These are phyloP conservation scores for Aspergillus puulaauensis DNA, from an alignment of 2,329 filamentous ascomycete species.

Conservation along the genomic window DNA sequence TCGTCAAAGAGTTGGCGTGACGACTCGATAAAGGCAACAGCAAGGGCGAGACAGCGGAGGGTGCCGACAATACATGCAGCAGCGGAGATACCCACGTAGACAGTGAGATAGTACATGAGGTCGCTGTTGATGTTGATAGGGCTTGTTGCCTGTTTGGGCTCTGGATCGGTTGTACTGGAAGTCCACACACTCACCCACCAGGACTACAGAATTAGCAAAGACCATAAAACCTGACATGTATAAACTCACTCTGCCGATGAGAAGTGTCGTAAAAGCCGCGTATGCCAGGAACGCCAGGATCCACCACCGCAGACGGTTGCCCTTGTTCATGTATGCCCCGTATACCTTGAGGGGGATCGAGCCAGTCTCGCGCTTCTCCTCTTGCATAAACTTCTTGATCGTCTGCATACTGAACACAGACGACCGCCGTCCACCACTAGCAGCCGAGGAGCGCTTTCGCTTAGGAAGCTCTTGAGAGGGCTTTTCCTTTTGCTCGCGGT, in stretches of 20 bases:
- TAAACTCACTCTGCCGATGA: slow-evolving; percentile 49
- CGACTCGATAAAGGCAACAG: slow-evolving; percentile 65
- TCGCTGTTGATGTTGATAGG: slow-evolving; percentile 33
- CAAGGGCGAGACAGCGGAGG: slow-evolving; percentile 38
- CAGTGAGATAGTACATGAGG: slow-evolving; percentile 45
- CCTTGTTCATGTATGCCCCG: slow-evolving; percentile 63
- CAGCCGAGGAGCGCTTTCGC: slow-evolving; percentile 15
- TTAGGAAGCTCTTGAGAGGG: slow-evolving; percentile 9
- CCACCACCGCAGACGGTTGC: slow-evolving; percentile 66
- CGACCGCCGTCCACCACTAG: slow-evolving; percentile 10
- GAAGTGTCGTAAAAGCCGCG: slow-evolving; percentile 53
- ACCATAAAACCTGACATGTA: neutral
- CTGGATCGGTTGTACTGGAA: slow-evolving; percentile 28
- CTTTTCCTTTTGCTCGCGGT: slow-evolving; percentile 29
- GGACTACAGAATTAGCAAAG: slow-evolving; percentile 25
- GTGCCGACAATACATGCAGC: slow-evolving; percentile 60
- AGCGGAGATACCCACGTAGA: slow-evolving; percentile 65
- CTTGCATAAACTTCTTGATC: slow-evolving; percentile 72
- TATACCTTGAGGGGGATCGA: slow-evolving; percentile 70
- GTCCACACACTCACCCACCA: slow-evolving; percentile 52
- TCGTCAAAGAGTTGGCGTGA: slow-evolving; percentile 66
- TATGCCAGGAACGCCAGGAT: slow-evolving; percentile 54
- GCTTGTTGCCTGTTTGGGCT: neutral
- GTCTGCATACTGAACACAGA: slow-evolving; percentile 21
- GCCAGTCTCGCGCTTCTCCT: slow-evolving; percentile 70